Conservation (phyloP, 495 filamentous ascomycete species). For the Ramalina intermedia region DNA sequence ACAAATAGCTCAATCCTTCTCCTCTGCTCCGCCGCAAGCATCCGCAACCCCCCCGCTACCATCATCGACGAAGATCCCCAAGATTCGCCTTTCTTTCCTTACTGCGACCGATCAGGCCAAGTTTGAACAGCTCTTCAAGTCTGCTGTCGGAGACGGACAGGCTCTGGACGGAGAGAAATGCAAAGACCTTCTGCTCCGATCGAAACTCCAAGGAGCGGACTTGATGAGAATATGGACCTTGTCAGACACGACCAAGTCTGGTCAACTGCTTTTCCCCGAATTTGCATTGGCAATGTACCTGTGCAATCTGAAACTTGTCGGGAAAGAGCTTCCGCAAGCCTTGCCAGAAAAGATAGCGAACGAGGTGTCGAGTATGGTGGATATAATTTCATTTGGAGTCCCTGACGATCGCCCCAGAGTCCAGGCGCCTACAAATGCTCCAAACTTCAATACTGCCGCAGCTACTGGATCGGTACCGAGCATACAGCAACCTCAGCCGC, state of each 20-base stretch:
- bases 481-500: conserved; percentile 76
- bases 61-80: conserved; percentile 63
- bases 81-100: conserved; percentile 86
- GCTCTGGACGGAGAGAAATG: conserved; percentile 88
- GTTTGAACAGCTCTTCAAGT: conserved; percentile 97
- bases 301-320: conserved; percentile 82
- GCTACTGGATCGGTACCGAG: conserved; percentile 52
- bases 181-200: conserved; percentile 73
- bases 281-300: conserved; percentile 98
- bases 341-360: conserved; percentile 83
- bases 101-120: conserved; percentile 91
- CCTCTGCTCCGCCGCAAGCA: conserved; percentile 32
- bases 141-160: conserved; percentile 73
- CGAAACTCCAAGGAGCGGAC: conserved; percentile 67
- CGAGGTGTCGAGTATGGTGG: conserved; percentile 98
- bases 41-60: conserved; percentile 38
- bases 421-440: conserved; percentile 48
- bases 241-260: conserved; percentile 94
- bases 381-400: conserved; percentile 94
- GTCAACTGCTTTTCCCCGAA: conserved; percentile 93
- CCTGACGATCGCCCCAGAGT: conserved; percentile 53
- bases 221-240: conserved; percentile 85
- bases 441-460: conserved; percentile 56
- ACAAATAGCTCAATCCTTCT: conserved; percentile 79
- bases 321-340: conserved; percentile 57